phyloP scores from a whole-genome alignment of 1,284 basidiomycete species.

The Apiotrichum sp. region DNA sequence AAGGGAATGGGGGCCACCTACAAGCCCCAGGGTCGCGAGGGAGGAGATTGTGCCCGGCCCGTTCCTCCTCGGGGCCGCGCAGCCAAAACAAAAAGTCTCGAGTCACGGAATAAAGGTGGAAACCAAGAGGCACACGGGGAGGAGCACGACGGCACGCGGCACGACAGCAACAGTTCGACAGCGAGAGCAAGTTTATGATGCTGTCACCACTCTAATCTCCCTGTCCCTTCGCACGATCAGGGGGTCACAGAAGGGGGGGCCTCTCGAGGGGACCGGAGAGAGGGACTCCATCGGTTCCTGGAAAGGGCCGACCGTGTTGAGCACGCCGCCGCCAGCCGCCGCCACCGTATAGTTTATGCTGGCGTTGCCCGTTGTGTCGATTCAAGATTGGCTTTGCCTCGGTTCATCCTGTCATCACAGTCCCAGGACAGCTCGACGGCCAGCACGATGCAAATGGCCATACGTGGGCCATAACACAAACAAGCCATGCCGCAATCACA shows the following conservation, averaged over 20 bases:
- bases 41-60: too few relatives aligned
- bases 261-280: background rate
- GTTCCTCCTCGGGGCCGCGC: too few relatives aligned
- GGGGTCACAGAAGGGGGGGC: background rate
- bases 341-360: too few relatives aligned
- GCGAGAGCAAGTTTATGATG: background rate
- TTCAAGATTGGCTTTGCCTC: background rate
- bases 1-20: background rate
- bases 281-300: background rate
- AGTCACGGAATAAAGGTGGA: too few relatives aligned
- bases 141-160: too few relatives aligned
- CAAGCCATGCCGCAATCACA: conserved; percentile 3
- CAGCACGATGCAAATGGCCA: background rate
- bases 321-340: too few relatives aligned
- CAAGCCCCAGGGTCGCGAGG: too few relatives aligned
- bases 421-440: background rate
- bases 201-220: background rate
- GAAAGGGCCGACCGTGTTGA: too few relatives aligned
- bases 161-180: background rate
- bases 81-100: too few relatives aligned
- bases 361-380: too few relatives aligned
- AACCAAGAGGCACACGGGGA: too few relatives aligned
- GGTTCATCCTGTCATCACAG: background rate
- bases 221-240: too few relatives aligned
- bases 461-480: background rate